Percentiles rank a stretch among this genome's conserved stretches.
phyloP scores from a whole-genome alignment of 257 asterid species.

The Rehmannia glutinosa region DNA sequence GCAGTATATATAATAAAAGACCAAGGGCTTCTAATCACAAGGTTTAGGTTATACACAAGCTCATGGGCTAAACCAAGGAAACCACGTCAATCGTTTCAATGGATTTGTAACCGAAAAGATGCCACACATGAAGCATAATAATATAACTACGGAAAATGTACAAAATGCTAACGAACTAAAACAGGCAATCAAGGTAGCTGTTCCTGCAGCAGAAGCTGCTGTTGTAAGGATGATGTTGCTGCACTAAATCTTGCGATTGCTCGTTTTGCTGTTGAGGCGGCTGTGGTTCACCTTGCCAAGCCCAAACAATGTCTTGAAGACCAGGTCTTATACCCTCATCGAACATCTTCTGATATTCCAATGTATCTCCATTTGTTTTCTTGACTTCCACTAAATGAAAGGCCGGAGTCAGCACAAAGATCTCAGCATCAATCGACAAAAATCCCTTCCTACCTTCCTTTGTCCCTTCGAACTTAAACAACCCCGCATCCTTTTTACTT shows the following conservation, averaged over 20 bases:
- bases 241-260: background rate
- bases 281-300: slow-evolving; percentile 58
- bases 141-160: background rate
- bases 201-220: slow-evolving; percentile 34
- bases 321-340: slow-evolving; percentile 67
- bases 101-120: background rate
- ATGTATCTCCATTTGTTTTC: slow-evolving; percentile 73
- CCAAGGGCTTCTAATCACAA: background rate
- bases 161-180: slow-evolving; percentile 9
- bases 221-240: slow-evolving; percentile 5
- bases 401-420: slow-evolving; percentile 56
- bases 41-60: slow-evolving; percentile 4
- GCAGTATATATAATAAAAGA: background rate
- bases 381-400: slow-evolving; percentile 73
- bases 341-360: slow-evolving; percentile 58
- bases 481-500: slow-evolving; percentile 57
- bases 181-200: slow-evolving; percentile 38
- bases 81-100: slow-evolving; percentile 1
- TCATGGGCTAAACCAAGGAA: slow-evolving; percentile 7
- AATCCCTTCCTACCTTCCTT: slow-evolving; percentile 73
- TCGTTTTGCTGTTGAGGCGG: background rate
- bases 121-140: background rate
- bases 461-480: slow-evolving; percentile 59
- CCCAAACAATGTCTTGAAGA: slow-evolving; percentile 79
- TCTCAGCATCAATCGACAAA: slow-evolving; percentile 67